These are phyloP conservation scores for Ramaria sp. DNA, from an alignment of 768 basidiomycete species.

Conservation along the genomic window DNA sequence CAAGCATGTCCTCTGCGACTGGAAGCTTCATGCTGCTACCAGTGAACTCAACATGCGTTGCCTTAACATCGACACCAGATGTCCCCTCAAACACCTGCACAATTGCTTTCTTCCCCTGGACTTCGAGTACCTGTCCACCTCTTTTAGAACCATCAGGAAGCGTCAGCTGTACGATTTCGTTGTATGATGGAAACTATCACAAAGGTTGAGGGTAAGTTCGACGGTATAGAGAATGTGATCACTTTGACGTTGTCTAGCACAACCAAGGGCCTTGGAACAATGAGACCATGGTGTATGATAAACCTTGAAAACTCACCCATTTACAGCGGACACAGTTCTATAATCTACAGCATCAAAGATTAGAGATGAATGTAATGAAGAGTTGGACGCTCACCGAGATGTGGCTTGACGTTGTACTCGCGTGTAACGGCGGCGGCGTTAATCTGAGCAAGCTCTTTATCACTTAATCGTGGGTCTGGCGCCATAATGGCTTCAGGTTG, in stretches of 20 bases:
- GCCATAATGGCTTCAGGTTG: slow-evolving; percentile 18
- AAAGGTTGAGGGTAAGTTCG: background rate
- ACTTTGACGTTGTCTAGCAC: slow-evolving; percentile 98
- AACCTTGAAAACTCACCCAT: slow-evolving; percentile 53
- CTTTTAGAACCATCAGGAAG: slow-evolving; percentile 92
- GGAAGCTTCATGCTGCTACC: slow-evolving; percentile 98
- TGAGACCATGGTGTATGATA: background rate
- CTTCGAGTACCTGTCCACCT: slow-evolving; percentile 95
- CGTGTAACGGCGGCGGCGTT: slow-evolving; percentile 84
- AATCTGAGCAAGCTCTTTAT: slow-evolving; percentile 65
- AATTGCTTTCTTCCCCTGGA: slow-evolving; percentile 97
- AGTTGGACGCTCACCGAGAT: slow-evolving; percentile 52
- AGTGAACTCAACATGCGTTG: slow-evolving; percentile 96
- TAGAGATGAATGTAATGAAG: slow-evolving; percentile 12
- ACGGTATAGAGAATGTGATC: background rate
- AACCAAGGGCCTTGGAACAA: slow-evolving; percentile 65
- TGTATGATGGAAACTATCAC: slow-evolving; percentile 87
- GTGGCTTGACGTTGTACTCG: slow-evolving; percentile 82
- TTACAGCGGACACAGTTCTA: slow-evolving; percentile 96
- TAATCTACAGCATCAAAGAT: slow-evolving; percentile 51
- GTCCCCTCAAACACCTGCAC: slow-evolving; percentile 99
- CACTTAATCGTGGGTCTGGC: slow-evolving; percentile 50
- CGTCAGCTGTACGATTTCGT: slow-evolving; percentile 94
- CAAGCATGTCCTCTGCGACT: slow-evolving; percentile 97
- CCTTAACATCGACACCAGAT: slow-evolving; percentile 92